Evolutionary conservation across 2,329 filamentous ascomycete species (phyloP).

Genomic region (Fusarium zealandicum): DNA sequence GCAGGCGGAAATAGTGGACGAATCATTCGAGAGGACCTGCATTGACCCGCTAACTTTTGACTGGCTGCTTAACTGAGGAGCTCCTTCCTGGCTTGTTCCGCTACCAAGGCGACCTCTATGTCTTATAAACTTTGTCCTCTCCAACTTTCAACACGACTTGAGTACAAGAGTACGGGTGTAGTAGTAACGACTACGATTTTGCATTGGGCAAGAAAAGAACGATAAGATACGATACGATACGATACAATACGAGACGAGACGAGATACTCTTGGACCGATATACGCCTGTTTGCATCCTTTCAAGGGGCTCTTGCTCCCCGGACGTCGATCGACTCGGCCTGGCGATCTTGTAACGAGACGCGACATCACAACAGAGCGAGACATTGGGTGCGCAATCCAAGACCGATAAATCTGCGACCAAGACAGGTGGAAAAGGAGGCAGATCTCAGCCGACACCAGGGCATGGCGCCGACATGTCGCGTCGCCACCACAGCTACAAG

Average conservation of each 20-base stretch:
- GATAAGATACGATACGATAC: neutral
- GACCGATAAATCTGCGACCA: neutral
- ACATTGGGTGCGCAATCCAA: neutral
- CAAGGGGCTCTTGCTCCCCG: constrained; percentile 30
- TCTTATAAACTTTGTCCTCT: constrained; percentile 2
- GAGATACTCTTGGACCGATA: constrained; percentile 6
- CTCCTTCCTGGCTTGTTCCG: neutral
- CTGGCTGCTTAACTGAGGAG: constrained; percentile 12
- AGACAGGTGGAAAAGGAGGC: neutral
- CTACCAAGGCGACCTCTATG: constrained; percentile 14
- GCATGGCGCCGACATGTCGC: constrained; percentile 45
- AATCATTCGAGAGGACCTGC: constrained; percentile 24
- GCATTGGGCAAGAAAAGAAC: neutral
- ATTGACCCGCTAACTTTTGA: constrained; percentile 20
- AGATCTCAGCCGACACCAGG: constrained; percentile 15
- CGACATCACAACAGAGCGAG: neutral
- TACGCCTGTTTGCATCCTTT: neutral
- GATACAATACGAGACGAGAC: neutral
- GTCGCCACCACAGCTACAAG: constrained; percentile 26
- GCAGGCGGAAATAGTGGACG: constrained; percentile 15
- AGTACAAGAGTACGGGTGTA: neutral
- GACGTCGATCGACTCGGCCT: constrained; percentile 22
- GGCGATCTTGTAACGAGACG: constrained; percentile 1
- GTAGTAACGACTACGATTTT: neutral
- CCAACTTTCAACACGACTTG: neutral